Percentiles rank a stretch among this genome's conserved stretches.
Conservation (phyloP, 139 green algal species). For the Chlamydomonas incerta region DNA sequence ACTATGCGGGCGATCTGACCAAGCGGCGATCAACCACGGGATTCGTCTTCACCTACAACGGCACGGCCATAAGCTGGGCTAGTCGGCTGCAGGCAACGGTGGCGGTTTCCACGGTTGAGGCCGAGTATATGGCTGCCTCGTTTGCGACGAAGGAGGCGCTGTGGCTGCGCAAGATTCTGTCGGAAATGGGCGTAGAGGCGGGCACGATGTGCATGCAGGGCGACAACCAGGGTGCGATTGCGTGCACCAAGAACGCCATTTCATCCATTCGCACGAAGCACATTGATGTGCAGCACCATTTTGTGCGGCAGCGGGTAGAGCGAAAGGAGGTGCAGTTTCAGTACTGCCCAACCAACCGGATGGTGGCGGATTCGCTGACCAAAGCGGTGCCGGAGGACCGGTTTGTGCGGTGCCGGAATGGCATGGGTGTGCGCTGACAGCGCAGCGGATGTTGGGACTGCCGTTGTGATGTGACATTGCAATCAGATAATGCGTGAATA, state of each 20-base stretch:
- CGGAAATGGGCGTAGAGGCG: background rate
- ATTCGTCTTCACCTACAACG: background rate
- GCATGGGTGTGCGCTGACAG: background rate
- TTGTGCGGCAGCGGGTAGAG: background rate
- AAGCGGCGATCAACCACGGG: slow-evolving; percentile 39
- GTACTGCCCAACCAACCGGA: background rate
- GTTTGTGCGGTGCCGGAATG: background rate
- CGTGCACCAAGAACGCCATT: slow-evolving; percentile 34
- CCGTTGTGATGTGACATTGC: no score
- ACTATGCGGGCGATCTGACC: slow-evolving; percentile 53
- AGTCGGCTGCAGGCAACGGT: background rate
- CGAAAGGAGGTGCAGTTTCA: background rate
- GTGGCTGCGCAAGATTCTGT: background rate
- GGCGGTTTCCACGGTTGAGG: background rate
- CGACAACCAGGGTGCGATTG: slow-evolving; percentile 60
- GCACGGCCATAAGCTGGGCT: background rate
- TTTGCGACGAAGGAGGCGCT: background rate
- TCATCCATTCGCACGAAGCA: background rate
- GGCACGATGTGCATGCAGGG: background rate
- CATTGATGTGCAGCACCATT: background rate
- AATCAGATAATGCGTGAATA: no score
- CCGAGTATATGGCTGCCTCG: background rate
- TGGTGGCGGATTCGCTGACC: background rate
- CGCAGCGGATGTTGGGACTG: background rate
- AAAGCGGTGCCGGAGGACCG: background rate